Evolutionary conservation across 495 filamentous ascomycete genomes (phyloP).

Genomic region (Patellaria atrata): DNA sequence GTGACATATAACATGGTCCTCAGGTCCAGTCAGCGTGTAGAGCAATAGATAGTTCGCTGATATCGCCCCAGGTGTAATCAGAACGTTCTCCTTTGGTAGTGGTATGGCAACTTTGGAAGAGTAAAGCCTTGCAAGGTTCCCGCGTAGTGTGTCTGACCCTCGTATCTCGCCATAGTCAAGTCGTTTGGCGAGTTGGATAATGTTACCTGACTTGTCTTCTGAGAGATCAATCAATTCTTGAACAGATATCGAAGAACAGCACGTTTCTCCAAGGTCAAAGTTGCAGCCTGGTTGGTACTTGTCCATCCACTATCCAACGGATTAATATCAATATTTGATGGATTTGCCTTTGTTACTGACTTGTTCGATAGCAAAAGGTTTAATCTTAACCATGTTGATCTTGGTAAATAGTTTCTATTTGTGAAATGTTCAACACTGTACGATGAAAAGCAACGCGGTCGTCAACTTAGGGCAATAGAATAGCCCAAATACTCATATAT

Average conservation of each 20-base stretch:
- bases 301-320: conserved; percentile 66
- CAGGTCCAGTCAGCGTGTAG: conserved; percentile 60
- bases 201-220: conserved; percentile 34
- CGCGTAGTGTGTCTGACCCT: conserved; percentile 48
- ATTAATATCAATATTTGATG: too few relatives aligned
- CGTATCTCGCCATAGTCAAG: conserved; percentile 60
- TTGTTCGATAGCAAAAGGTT: conserved; percentile 64
- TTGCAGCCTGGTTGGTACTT: conserved; percentile 57
- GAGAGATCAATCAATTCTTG: conserved; percentile 49
- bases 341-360: too few relatives aligned
- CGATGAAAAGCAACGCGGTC: too few relatives aligned
- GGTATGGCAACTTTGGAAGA: conserved; percentile 35
- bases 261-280: conserved; percentile 80
- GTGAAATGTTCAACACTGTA: too few relatives aligned
- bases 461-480: too few relatives aligned
- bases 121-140: conserved; percentile 52
- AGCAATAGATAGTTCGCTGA: conserved; percentile 67
- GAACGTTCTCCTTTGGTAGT: conserved; percentile 48
- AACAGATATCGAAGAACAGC: conserved; percentile 66
- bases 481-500: too few relatives aligned
- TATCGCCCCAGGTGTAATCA: conserved; percentile 73
- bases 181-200: conserved; percentile 32
- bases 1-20: conserved; percentile 81
- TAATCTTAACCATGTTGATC: conserved; percentile 49
- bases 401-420: too few relatives aligned